phyloP scores from a whole-genome alignment of 805 yeast species.

The Candida hispaniensis region DNA sequence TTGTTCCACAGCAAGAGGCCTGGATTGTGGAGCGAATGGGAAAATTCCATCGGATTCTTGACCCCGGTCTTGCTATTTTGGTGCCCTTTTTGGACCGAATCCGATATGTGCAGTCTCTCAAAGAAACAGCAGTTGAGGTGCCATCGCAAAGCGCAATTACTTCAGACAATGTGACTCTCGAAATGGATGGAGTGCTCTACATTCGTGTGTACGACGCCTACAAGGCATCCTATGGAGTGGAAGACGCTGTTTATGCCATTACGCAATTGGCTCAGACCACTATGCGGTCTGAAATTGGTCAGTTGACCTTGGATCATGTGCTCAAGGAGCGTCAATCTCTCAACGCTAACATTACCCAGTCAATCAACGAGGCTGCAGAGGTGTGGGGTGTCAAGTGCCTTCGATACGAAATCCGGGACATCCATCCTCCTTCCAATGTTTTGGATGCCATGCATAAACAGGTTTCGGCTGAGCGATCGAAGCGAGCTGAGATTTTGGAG shows the following conservation, averaged over 20 bases:
- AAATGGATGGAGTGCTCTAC: slow-evolving; percentile 75
- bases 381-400: slow-evolving; percentile 82
- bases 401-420: slow-evolving; percentile 78
- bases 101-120: slow-evolving; percentile 70
- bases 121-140: slow-evolving; percentile 77
- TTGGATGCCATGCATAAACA: slow-evolving; percentile 87
- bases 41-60: slow-evolving; percentile 51
- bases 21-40: slow-evolving; percentile 92
- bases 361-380: slow-evolving; percentile 71
- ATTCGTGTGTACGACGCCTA: slow-evolving; percentile 70
- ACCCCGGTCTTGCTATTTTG: slow-evolving; percentile 68
- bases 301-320: slow-evolving; percentile 66
- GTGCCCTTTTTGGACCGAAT: slow-evolving; percentile 66
- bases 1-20: slow-evolving; percentile 85
- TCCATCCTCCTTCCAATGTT: slow-evolving; percentile 77
- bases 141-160: slow-evolving; percentile 81
- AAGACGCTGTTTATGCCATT: slow-evolving; percentile 77
- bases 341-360: slow-evolving; percentile 62
- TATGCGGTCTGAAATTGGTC: slow-evolving; percentile 84
- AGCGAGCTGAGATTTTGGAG: slow-evolving; percentile 78
- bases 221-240: slow-evolving; percentile 80
- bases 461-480: slow-evolving; percentile 77
- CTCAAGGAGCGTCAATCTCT: slow-evolving; percentile 64
- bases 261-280: slow-evolving; percentile 83
- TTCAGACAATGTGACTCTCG: slow-evolving; percentile 73